Base-by-base conservation (phyloP, 352 stramenopile species). In the Aphanomyces invadans region DNA sequence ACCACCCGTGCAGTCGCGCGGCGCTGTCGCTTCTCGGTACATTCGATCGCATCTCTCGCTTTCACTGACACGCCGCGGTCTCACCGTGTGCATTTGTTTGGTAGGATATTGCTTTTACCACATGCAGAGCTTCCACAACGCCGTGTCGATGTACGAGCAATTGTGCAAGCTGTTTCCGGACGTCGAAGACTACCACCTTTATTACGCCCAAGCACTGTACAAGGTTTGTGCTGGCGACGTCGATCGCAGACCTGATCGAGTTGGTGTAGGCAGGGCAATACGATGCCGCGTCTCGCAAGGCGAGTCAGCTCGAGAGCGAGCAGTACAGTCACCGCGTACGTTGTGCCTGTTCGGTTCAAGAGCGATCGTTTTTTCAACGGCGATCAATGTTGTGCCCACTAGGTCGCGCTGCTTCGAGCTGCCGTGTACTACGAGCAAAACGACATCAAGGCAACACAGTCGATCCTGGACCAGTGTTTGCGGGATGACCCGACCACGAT, bases 351-450 rank as follows among this genome's bases (percentile, higher is more conserved):
- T 42, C 7, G 7, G 36, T 42, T 15, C 36, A 42, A 15, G 36
- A 7, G 7, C 15, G 36, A 42, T 42, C 7, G 36, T n/a, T n/a
- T n/a, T n/a, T n/a, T n/a, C 29, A n/a, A 9, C 45, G 17, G 7
- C 45, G 45, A 53, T 53, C 2, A 5, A 48, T 48, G 1, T 1
- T 1, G 21, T 48, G 39, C 39, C 3, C n/a, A 1, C 39, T n/a
- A 64, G 55, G 55, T 85, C 66, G 44, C 76, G n/a, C 70, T 96
- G 57, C 78, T 97, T 36, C 85, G 95, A 68, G 89, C 90, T 0
- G 82, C 91, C 10, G 91, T 97, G 19, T 97, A 98, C 79, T 97
- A 98, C 76, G 94, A 98, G 71, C 86, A 98, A 72, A 96, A 98
- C 75, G 92, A 98, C 57, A 78, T 98, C 45, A 83, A 83, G 32